phyloP scores from a whole-genome alignment of 805 yeast species.

The Zygosaccharomyces kombuchaensis region DNA sequence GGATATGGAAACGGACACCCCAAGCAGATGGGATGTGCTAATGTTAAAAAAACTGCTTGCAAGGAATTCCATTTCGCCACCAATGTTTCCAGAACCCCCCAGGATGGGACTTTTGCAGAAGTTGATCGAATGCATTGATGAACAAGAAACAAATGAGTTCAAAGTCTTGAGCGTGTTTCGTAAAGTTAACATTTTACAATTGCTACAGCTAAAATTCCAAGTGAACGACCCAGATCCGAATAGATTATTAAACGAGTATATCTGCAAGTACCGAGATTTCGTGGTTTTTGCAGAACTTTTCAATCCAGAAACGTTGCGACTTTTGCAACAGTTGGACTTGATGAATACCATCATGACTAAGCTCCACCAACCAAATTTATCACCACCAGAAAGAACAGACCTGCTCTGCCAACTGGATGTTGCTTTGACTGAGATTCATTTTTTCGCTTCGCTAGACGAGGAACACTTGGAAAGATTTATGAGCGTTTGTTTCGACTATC shows the following conservation, averaged over 20 bases:
- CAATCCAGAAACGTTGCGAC: conserved; percentile 13
- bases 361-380: conserved; percentile 10
- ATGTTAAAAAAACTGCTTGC: conserved; percentile 16
- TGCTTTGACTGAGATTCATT: conserved; percentile 9
- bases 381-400: conserved; percentile 1
- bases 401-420: conserved; percentile 14
- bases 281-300: conserved; percentile 35
- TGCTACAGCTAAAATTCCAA: conserved; percentile 24
- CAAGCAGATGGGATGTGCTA: conserved; percentile 10
- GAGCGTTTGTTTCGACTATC: conserved; percentile 22
- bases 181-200: conserved; percentile 32
- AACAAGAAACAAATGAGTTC: conserved; percentile 28
- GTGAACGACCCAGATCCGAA: conserved; percentile 16
- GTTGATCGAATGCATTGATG: conserved; percentile 18
- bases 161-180: conserved; percentile 30
- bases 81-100: conserved; percentile 2
- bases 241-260: conserved; percentile 32
- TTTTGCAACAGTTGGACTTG: conserved; percentile 13
- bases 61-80: conserved; percentile 2
- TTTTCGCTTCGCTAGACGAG: conserved; percentile 12
- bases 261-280: conserved; percentile 31
- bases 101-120: conserved; percentile 17
- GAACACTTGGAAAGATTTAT: conserved; percentile 21
- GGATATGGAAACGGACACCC: conserved; percentile 3
- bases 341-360: conserved; percentile 20